phyloP scores from a whole-genome alignment of 495 filamentous ascomycete species.

The Penicillium flavigenum region DNA sequence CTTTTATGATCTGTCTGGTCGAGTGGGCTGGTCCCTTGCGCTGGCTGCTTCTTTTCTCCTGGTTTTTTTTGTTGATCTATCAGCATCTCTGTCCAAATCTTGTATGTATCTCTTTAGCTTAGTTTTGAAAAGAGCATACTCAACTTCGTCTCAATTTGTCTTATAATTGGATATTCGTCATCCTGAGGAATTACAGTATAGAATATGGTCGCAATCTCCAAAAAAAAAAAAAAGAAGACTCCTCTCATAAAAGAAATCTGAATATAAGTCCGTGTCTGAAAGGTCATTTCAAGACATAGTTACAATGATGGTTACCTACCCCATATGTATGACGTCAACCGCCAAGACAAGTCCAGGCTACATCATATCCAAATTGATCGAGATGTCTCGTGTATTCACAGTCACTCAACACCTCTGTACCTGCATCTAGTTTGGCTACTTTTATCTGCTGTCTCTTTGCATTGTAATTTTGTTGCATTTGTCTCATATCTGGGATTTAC shows the following conservation, averaged over 20 bases:
- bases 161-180: neutral
- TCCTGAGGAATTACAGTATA: neutral
- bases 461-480: neutral
- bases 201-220: neutral
- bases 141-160: neutral
- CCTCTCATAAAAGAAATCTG: no score
- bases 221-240: neutral
- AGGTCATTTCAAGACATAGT: neutral
- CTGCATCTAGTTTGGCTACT: neutral
- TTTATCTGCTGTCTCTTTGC: neutral
- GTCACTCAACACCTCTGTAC: neutral
- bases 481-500: neutral
- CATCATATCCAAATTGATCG: neutral
- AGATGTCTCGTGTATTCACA: neutral
- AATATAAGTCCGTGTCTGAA: neutral
- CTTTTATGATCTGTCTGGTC: conserved; percentile 19
- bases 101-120: conserved; percentile 29
- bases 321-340: conserved; percentile 10
- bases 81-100: conserved; percentile 19
- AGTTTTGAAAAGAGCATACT: conserved; percentile 25
- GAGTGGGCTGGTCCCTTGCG: conserved; percentile 23
- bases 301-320: conserved; percentile 1
- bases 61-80: conserved; percentile 22
- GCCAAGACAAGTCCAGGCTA: conserved; percentile 3
- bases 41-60: conserved; percentile 29